These are phyloP conservation scores for Evansstolkia leycettana DNA, from an alignment of 495 filamentous ascomycete genomes.

Conservation along the genomic window DNA sequence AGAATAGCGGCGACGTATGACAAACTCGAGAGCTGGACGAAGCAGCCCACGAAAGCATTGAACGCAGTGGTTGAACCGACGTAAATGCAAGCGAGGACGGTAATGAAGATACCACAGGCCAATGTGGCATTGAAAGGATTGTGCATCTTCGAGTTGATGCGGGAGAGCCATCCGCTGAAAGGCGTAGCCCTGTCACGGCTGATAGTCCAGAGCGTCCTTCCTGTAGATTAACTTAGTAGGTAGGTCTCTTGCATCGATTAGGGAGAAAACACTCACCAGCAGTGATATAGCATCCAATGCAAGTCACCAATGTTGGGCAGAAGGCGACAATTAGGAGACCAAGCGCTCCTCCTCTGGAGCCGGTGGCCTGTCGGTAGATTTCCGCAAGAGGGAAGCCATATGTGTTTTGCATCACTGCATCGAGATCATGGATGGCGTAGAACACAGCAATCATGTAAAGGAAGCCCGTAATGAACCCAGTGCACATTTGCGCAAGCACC, in stretches of 20 bases:
- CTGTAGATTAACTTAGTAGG: too few relatives aligned
- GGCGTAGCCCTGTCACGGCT: slow-evolving; percentile 55
- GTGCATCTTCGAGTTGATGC: slow-evolving; percentile 31
- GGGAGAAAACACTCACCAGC: too few relatives aligned
- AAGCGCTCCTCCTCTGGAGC: slow-evolving; percentile 43
- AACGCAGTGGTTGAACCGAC: slow-evolving; percentile 65
- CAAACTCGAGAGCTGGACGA: slow-evolving; percentile 54
- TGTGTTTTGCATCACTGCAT: slow-evolving; percentile 21
- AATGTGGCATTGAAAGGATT: slow-evolving; percentile 62
- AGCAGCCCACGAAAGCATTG: slow-evolving; percentile 60
- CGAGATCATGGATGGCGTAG: slow-evolving; percentile 48
- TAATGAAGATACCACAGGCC: slow-evolving; percentile 44
- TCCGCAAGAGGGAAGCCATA: slow-evolving; percentile 61
- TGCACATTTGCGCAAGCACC: slow-evolving; percentile 34
- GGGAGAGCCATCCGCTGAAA: slow-evolving; percentile 25
- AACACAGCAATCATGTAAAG: slow-evolving; percentile 43
- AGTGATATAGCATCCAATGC: slow-evolving; percentile 59
- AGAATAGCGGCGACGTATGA: slow-evolving; percentile 69
- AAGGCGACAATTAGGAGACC: slow-evolving; percentile 54
- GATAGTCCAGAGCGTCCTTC: slow-evolving; percentile 79
- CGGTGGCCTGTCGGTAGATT: slow-evolving; percentile 72
- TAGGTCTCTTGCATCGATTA: too few relatives aligned
- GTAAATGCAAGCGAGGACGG: slow-evolving; percentile 61
- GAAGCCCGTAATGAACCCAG: slow-evolving; percentile 38
- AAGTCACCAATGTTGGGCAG: slow-evolving; percentile 47